Evolutionary conservation across 345 rosid species (phyloP).

Genomic region (Populus tremula): DNA sequence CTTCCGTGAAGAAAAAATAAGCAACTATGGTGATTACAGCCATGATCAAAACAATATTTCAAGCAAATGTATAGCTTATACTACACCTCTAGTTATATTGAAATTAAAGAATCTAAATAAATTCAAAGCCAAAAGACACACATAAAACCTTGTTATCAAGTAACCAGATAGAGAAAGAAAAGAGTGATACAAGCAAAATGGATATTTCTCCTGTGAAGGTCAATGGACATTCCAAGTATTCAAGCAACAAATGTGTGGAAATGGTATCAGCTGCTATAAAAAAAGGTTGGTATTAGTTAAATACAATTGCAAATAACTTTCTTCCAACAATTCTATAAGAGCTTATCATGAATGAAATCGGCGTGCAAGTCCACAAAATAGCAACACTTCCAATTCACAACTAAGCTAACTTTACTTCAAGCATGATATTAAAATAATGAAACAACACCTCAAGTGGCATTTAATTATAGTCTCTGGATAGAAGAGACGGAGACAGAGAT

Average conservation of each 20-base stretch:
- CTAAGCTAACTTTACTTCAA: not conserved
- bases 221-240: not conserved
- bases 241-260: not conserved
- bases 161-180: not conserved
- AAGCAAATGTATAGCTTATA: not conserved
- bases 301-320: not conserved
- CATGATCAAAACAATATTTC: constrained; percentile 4
- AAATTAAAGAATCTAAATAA: constrained; percentile 5
- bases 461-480: too few species aligned
- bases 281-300: not conserved
- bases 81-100: not conserved
- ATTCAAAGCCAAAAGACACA: not conserved
- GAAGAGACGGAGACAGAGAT: too few species aligned
- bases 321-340: constrained; percentile 1
- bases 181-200: not conserved
- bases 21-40: not conserved
- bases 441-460: not conserved
- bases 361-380: not conserved
- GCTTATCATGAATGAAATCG: not conserved
- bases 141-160: not conserved
- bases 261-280: not conserved
- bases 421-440: not conserved
- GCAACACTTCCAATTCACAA: not conserved
- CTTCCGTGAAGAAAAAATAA: not conserved
- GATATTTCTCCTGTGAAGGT: not conserved